Base-by-base conservation (phyloP, 2,329 filamentous ascomycete species). In the Botryotinia calthae region DNA sequence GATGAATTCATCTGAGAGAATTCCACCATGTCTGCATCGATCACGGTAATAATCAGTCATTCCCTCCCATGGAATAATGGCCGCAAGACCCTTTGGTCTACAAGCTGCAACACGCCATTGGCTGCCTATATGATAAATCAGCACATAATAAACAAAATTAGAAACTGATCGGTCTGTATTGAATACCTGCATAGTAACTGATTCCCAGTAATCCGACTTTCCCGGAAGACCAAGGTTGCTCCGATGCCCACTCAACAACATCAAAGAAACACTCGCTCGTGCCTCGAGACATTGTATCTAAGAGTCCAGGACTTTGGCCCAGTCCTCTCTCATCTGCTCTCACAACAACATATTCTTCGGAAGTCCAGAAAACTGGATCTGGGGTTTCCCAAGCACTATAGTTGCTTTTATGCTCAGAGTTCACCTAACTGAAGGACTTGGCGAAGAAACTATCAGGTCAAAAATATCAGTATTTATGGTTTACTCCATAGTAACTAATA, bases 1-100 rank as follows among this genome's bases (percentile, higher is more conserved):
- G 12, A 54, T 54, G 2, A 54, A 54, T 54, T 54, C 48, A n/a
- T 54, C 48, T n/a, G 48, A 54, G 48, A 89, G 78, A 63, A 91
- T 90, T 0, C 89, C 89, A 0, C 89, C 89, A 73, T 91, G 89
- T 0, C 88, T 84, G 75, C 86, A 89, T 0, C 87, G 82, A 7
- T 54, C 48, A n/a, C 48, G 48, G 48, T 54, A 54, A n/a, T 54
- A 54, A 54, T 54, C 48, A 54, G 48, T n/a, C 48, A 54, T 54
- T 16, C 48, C 48, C 48, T 54, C 48, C 48, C 25, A 54, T 7
- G 48, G 48, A 6, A n/a, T 54, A 6, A 54, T 54, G 16, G 48
- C 48, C 12, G 48, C 48, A 54, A 54, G 48, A n/a, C 48, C 48
- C 48, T 54, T 54, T n/a, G 48, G 48, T 4, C 48, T 54, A 54